phyloP scores from a whole-genome alignment of 805 yeast species.

The Pichia rugopelliculosa region DNA sequence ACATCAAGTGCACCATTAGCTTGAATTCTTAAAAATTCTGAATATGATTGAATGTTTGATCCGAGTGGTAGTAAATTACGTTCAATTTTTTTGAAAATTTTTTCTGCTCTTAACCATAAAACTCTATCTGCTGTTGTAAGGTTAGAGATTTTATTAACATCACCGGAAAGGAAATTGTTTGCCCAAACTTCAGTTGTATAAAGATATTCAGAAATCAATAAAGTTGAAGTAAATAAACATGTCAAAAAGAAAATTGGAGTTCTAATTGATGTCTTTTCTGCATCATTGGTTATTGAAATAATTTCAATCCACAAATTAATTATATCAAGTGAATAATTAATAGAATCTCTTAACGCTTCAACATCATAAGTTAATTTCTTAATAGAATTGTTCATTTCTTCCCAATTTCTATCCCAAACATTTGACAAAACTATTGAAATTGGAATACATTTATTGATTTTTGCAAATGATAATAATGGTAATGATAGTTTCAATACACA shows the following conservation, averaged over 20 bases:
- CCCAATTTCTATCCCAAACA: slow-evolving; percentile 64
- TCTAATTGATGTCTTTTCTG: slow-evolving; percentile 58
- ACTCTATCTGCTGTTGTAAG: slow-evolving; percentile 43
- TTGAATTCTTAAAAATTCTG: slow-evolving; percentile 51
- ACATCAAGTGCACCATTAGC: slow-evolving; percentile 55
- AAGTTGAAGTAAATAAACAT: slow-evolving; percentile 55
- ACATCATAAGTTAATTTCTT: slow-evolving; percentile 43
- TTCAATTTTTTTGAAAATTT: slow-evolving; percentile 53
- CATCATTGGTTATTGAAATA: slow-evolving; percentile 56
- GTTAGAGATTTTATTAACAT: slow-evolving; percentile 11
- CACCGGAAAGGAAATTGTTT: slow-evolving; percentile 25
- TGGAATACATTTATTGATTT: slow-evolving; percentile 55
- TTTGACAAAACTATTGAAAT: slow-evolving; percentile 53
- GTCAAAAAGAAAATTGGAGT: slow-evolving; percentile 74
- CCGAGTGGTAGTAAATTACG: slow-evolving; percentile 46
- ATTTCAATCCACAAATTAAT: slow-evolving; percentile 67
- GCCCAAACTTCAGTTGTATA: slow-evolving; percentile 50
- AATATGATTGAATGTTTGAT: slow-evolving; percentile 43
- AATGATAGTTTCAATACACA: slow-evolving; percentile 57
- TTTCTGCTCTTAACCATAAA: slow-evolving; percentile 58
- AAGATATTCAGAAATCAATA: slow-evolving; percentile 58
- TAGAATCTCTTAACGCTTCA: slow-evolving; percentile 59
- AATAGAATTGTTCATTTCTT: slow-evolving; percentile 49
- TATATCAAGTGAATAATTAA: slow-evolving; percentile 49
- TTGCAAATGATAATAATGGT: slow-evolving; percentile 61